These are phyloP conservation scores for Neospora caninum DNA, from an alignment of 169 alveolate genomes.

Conservation along the genomic window DNA sequence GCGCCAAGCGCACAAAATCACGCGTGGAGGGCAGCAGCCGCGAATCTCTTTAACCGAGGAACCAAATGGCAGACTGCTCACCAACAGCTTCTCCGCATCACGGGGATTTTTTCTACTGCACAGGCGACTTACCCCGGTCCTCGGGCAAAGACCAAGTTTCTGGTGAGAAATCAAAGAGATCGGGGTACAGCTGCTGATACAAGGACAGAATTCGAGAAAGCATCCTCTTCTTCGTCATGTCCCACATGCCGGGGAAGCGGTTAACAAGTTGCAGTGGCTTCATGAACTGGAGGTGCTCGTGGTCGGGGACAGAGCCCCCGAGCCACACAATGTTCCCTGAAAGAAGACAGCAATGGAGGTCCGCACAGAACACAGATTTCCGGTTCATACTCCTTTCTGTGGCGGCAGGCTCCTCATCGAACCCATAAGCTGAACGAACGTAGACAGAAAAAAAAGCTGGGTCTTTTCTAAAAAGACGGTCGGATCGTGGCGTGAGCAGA, in stretches of 20 bases:
- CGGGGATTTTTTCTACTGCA: too few species aligned
- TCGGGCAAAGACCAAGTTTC: constrained; percentile 66
- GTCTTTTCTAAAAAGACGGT: too few species aligned
- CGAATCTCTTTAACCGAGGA: too few species aligned
- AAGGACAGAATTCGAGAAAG: constrained; percentile 41
- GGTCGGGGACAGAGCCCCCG: constrained; percentile 68
- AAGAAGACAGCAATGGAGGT: neutral
- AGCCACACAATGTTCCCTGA: constrained; percentile 68
- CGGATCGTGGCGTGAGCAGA: too few species aligned
- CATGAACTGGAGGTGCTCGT: constrained; percentile 59
- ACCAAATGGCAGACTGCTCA: too few species aligned
- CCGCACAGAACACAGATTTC: neutral
- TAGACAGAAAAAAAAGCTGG: too few species aligned
- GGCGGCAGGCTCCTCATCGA: too few species aligned
- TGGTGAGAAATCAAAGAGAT: constrained; percentile 61
- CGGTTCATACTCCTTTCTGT: neutral
- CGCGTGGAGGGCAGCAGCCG: too few species aligned
- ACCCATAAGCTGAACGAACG: too few species aligned
- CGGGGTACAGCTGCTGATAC: constrained; percentile 60
- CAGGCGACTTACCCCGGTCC: constrained; percentile 49
- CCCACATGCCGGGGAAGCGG: constrained; percentile 70
- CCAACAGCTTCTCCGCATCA: too few species aligned
- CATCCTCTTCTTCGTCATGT: constrained; percentile 64
- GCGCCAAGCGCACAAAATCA: too few species aligned
- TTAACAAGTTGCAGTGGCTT: constrained; percentile 46